Evolutionary conservation across 179 eudicot species (phyloP).

Genomic region (Amaranthus tricolor): DNA sequence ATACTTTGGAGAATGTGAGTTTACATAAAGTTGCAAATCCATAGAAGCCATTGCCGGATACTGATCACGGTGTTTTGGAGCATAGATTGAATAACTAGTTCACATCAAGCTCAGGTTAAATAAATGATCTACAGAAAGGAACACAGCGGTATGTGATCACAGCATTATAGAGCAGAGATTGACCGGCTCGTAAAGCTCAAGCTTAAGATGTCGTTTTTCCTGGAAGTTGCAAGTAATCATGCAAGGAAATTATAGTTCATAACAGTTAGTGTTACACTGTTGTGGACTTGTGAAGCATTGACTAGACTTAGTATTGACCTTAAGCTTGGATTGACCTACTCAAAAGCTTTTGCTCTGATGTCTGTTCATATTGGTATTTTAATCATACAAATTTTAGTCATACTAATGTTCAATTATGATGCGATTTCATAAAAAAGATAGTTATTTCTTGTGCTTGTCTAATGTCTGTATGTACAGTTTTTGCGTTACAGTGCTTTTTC

Average conservation of each 20-base stretch:
- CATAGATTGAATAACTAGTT: not conserved
- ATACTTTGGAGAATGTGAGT: not conserved
- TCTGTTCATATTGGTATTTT: not conserved
- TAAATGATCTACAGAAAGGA: no score
- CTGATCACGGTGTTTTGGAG: not conserved
- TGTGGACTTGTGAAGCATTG: no score
- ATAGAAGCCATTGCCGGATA: not conserved
- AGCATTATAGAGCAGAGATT: no score
- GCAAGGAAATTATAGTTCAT: no score
- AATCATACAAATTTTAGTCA: not conserved
- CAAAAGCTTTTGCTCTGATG: not conserved
- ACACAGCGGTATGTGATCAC: no score
- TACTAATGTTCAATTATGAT: not conserved
- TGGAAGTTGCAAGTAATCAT: no score
- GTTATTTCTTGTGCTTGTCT: not conserved
- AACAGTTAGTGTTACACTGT: no score
- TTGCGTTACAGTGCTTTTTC: not conserved
- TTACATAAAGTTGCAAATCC: not conserved
- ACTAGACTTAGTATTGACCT: not conserved
- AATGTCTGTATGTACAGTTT: not conserved
- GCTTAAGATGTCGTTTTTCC: no score
- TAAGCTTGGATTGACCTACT: not conserved
- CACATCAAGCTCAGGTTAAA: not conserved
- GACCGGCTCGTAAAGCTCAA: no score
- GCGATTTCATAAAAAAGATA: not conserved